These are phyloP conservation scores for Jaltomata sinuosa DNA, from an alignment of 257 asterid genomes.

Conservation along the genomic window DNA sequence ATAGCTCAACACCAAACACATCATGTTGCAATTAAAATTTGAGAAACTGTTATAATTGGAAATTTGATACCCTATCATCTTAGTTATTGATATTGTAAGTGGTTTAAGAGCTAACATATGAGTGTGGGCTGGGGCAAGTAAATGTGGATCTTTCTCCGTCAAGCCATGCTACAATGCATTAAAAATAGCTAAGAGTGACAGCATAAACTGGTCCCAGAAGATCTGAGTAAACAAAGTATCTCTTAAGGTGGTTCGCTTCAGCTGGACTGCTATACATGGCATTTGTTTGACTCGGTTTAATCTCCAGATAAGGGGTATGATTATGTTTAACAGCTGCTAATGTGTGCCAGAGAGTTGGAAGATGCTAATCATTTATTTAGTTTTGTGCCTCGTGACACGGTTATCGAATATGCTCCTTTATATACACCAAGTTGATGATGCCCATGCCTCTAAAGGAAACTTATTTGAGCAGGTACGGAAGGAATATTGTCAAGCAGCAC, in stretches of 20 bases:
- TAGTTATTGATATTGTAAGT: not conserved
- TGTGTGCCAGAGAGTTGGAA: not conserved
- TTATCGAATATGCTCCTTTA: not conserved
- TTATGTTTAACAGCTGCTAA: not conserved
- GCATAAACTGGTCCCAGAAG: not conserved
- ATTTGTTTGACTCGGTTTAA: not conserved
- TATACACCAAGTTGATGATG: not conserved
- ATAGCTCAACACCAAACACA: not conserved
- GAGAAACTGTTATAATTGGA: not conserved
- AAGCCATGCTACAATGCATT: not conserved
- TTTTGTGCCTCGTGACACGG: not conserved
- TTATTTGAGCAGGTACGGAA: not conserved
- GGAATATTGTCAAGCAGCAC: not conserved
- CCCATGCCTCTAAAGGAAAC: not conserved
- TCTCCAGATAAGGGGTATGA: not conserved
- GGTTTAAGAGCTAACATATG: not conserved
- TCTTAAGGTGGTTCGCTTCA: not conserved
- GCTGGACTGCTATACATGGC: too few relatives aligned
- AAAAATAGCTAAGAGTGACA: not conserved
- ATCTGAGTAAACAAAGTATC: not conserved
- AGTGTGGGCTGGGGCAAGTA: not conserved
- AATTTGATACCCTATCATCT: not conserved
- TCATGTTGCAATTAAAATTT: not conserved
- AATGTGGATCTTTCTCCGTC: not conserved
- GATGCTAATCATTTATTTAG: not conserved